Evolutionary conservation across 2,329 filamentous ascomycete genomes (phyloP).

Genomic region (Neoscytalidium dimidiatum): DNA sequence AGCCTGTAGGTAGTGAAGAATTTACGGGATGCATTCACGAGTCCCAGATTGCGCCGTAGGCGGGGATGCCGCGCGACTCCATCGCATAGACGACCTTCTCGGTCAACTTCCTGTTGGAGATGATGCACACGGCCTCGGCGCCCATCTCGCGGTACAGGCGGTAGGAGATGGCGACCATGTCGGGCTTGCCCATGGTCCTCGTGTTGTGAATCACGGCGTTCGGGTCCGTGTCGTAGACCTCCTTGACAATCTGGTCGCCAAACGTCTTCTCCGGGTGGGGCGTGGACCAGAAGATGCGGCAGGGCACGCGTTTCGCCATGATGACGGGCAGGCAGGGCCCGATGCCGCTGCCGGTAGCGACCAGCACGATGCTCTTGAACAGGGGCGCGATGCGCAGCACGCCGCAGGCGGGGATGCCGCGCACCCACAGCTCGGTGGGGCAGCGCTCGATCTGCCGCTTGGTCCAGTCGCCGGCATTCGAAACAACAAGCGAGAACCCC

Average conservation of each 20-base stretch:
- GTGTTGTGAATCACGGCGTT: conserved; percentile 72
- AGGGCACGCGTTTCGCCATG: conserved; percentile 44
- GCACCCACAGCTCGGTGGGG: conserved; percentile 33
- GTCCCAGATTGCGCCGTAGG: conserved; percentile 76
- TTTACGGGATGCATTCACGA: too few species aligned
- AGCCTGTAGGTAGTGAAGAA: too few species aligned
- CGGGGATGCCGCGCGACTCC: conserved; percentile 65
- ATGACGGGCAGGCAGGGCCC: conserved; percentile 52
- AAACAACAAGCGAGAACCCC: conserved; percentile 34
- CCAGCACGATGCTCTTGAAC: conserved; percentile 33
- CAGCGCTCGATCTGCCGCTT: conserved; percentile 23
- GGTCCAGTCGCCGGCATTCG: conserved; percentile 40
- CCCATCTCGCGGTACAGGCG: conserved; percentile 48
- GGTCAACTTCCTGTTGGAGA: conserved; percentile 70
- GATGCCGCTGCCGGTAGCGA: conserved; percentile 39
- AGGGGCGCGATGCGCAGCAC: conserved; percentile 34
- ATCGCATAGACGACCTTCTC: conserved; percentile 69
- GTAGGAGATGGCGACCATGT: conserved; percentile 61
- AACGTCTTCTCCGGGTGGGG: conserved; percentile 64
- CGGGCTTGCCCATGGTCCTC: conserved; percentile 54
- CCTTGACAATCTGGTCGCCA: conserved; percentile 57
- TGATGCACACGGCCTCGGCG: conserved; percentile 71
- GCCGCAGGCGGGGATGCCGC: conserved; percentile 31
- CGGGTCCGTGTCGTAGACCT: conserved; percentile 59
- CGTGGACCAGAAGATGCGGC: conserved; percentile 70